These are phyloP conservation scores for Penicillium diatomitis DNA, from an alignment of 495 filamentous ascomycete species.

Conservation along the genomic window DNA sequence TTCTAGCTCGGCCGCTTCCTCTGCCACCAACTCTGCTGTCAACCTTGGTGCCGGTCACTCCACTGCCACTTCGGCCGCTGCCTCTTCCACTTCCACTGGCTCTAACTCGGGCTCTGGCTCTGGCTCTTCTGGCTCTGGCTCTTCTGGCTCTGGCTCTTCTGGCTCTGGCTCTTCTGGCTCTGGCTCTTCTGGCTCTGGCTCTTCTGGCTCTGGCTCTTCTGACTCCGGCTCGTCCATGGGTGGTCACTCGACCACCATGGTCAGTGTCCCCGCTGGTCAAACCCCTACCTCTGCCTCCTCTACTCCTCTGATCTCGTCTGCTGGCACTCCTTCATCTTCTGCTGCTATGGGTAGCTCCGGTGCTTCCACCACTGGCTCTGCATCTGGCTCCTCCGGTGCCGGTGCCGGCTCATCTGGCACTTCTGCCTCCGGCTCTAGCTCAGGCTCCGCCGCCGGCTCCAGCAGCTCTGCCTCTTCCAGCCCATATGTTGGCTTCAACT, in stretches of 20 bases:
- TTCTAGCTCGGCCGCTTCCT: constrained; percentile 11
- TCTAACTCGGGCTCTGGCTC: constrained; percentile 1
- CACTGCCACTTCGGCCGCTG: constrained; percentile 3
- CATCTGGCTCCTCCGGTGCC: constrained; percentile 7
- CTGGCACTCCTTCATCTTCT: background rate
- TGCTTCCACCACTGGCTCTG: constrained; percentile 7
- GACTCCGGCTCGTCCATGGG: background rate
- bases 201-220: constrained; percentile 5
- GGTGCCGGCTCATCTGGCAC: constrained; percentile 18
- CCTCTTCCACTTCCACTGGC: background rate
- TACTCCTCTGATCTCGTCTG: constrained; percentile 1
- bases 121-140: constrained; percentile 7
- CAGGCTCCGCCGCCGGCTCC: constrained; percentile 10
- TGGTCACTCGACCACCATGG: constrained; percentile 4
- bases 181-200: background rate
- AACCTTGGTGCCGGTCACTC: constrained; percentile 3
- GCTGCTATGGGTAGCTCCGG: background rate
- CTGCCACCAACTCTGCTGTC: background rate
- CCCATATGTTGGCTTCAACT: constrained; percentile 13
- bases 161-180: constrained; percentile 2
- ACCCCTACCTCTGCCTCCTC: background rate
- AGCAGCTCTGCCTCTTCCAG: constrained; percentile 6
- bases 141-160: too few species aligned
- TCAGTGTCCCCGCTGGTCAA: background rate
- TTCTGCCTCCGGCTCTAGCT: constrained; percentile 12